These are phyloP conservation scores for Phytopythium mirpurense DNA, from an alignment of 352 stramenopile species.

Conservation along the genomic window DNA sequence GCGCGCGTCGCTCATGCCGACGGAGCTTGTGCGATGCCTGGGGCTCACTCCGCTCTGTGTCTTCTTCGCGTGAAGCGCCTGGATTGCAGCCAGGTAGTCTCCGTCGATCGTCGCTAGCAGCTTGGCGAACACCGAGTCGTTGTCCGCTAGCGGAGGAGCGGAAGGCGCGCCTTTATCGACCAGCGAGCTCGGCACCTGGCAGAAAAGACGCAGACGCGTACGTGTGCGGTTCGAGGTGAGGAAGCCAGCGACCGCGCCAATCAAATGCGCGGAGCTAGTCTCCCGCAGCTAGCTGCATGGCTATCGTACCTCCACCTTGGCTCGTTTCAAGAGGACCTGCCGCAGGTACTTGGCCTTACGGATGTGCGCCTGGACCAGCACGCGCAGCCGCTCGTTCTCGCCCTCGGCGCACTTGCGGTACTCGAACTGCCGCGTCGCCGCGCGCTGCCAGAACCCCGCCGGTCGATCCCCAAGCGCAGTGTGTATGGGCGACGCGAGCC, in stretches of 20 bases:
- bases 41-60: neutral
- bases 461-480: no score
- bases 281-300: no score
- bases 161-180: no score
- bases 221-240: no score
- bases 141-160: neutral
- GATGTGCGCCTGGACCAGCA: neutral
- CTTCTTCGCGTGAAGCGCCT: neutral
- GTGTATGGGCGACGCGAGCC: neutral
- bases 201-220: neutral
- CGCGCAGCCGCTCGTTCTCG: neutral
- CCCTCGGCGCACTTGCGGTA: neutral
- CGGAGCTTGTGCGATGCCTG: neutral
- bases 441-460: conserved; percentile 3
- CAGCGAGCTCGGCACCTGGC: neutral
- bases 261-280: no score
- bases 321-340: neutral
- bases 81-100: conserved; percentile 1
- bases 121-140: conserved; percentile 6
- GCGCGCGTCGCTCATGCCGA: conserved; percentile 3
- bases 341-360: conserved; percentile 1
- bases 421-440: conserved; percentile 1
- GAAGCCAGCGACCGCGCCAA: no score
- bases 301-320: neutral
- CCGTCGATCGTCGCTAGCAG: conserved; percentile 8